Evolutionary conservation across 768 basidiomycete species (phyloP).

Genomic region (Phylloporus sp.): DNA sequence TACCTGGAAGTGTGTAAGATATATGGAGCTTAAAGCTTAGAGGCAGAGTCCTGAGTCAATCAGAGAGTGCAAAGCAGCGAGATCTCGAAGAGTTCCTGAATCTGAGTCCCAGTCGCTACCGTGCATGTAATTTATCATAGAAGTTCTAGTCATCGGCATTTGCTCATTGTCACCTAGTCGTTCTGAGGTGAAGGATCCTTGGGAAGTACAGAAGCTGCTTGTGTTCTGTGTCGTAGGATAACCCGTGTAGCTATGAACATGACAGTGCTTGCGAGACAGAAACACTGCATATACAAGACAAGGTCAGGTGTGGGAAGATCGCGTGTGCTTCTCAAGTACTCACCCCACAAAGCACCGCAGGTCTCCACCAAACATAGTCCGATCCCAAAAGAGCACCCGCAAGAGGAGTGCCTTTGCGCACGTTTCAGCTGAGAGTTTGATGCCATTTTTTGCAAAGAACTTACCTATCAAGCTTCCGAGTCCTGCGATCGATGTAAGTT

Average conservation of each 20-base stretch:
- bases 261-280: constrained; percentile 14
- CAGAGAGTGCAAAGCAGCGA: background rate
- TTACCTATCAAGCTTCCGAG: constrained; percentile 23
- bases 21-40: background rate
- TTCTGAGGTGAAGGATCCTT: background rate
- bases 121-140: background rate
- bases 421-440: constrained; percentile 19
- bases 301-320: constrained; percentile 1
- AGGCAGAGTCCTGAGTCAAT: background rate
- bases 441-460: background rate
- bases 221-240: constrained; percentile 1
- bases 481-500: constrained; percentile 13
- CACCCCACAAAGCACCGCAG: constrained; percentile 49
- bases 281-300: constrained; percentile 5
- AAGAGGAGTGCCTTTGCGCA: constrained; percentile 46
- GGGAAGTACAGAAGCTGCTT: background rate
- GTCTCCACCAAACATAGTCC: constrained; percentile 54
- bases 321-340: background rate
- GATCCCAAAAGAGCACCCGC: constrained; percentile 51
- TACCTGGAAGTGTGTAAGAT: background rate
- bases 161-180: background rate
- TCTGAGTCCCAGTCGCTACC: background rate
- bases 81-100: background rate
- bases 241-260: constrained; percentile 13
- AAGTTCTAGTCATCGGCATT: background rate